Evolutionary conservation across 2,329 filamentous ascomycete species (phyloP).

Genomic region (Penicillium sp.): DNA sequence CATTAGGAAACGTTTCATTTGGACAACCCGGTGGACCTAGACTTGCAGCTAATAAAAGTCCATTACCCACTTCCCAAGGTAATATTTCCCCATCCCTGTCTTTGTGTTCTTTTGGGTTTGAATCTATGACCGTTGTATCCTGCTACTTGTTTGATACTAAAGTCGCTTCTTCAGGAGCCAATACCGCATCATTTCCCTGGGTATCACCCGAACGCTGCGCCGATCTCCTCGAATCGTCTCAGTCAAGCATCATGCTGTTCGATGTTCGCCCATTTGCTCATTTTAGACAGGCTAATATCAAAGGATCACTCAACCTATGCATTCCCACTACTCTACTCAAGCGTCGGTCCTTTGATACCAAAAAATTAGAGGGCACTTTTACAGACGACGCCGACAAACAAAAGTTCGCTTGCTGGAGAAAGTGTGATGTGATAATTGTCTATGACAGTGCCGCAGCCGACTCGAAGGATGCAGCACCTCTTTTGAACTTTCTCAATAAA

Average conservation of each 20-base stretch:
- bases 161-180: background rate
- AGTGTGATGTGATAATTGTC: slow-evolving; percentile 74
- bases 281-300: slow-evolving; percentile 71
- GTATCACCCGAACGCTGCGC: slow-evolving; percentile 56
- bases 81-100: background rate
- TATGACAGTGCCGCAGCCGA: slow-evolving; percentile 79
- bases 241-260: slow-evolving; percentile 65
- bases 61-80: slow-evolving; percentile 11
- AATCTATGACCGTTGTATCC: background rate
- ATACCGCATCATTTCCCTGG: slow-evolving; percentile 30
- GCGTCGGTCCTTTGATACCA: slow-evolving; percentile 81
- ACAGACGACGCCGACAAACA: slow-evolving; percentile 66
- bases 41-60: background rate
- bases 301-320: slow-evolving; percentile 83
- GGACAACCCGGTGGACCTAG: background rate
- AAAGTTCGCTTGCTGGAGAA: slow-evolving; percentile 74
- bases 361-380: slow-evolving; percentile 86
- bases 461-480: slow-evolving; percentile 74
- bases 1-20: background rate
- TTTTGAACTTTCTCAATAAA: slow-evolving; percentile 88
- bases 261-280: slow-evolving; percentile 86
- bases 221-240: slow-evolving; percentile 54
- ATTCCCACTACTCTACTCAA: slow-evolving; percentile 94
- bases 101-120: background rate
- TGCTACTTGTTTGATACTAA: slow-evolving; percentile 4